phyloP scores from a whole-genome alignment of 306 rosid species.

The Cicer arietinum region DNA sequence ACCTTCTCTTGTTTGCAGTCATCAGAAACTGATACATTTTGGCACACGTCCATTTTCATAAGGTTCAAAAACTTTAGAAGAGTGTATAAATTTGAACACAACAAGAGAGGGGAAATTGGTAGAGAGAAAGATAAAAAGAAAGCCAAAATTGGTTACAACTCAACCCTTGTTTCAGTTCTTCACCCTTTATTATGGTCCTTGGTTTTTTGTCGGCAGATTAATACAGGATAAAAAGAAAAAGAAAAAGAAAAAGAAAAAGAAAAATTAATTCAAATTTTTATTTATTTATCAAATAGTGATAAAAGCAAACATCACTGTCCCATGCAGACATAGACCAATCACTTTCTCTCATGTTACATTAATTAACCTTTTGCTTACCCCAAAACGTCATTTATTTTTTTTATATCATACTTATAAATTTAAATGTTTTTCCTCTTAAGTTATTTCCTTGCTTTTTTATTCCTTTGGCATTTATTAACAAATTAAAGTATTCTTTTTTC shows the following conservation, averaged over 20 bases:
- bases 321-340: slow-evolving; percentile 48
- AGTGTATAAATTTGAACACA: slow-evolving; percentile 27
- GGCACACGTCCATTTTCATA: slow-evolving; percentile 60
- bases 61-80: slow-evolving; percentile 9
- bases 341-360: slow-evolving; percentile 38
- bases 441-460: background rate
- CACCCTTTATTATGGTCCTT: slow-evolving; percentile 54
- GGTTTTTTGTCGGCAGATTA: slow-evolving; percentile 77
- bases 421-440: background rate
- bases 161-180: slow-evolving; percentile 43
- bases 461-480: slow-evolving; percentile 19
- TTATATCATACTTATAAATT: background rate
- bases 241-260: background rate
- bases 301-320: slow-evolving; percentile 56
- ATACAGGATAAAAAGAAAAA: slow-evolving; percentile 48
- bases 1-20: slow-evolving; percentile 56
- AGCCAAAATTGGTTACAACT: slow-evolving; percentile 41
- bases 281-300: slow-evolving; percentile 39
- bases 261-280: slow-evolving; percentile 35
- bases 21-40: slow-evolving; percentile 54
- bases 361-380: slow-evolving; percentile 44
- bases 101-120: slow-evolving; percentile 41
- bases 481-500: background rate
- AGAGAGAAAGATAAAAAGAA: background rate
- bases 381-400: background rate